A percentile compares a stretch with the other conserved stretches of the same genome.
These are phyloP conservation scores for Hanseniaspora hatyaiensis DNA, from an alignment of 805 yeast species.

Conservation along the genomic window DNA sequence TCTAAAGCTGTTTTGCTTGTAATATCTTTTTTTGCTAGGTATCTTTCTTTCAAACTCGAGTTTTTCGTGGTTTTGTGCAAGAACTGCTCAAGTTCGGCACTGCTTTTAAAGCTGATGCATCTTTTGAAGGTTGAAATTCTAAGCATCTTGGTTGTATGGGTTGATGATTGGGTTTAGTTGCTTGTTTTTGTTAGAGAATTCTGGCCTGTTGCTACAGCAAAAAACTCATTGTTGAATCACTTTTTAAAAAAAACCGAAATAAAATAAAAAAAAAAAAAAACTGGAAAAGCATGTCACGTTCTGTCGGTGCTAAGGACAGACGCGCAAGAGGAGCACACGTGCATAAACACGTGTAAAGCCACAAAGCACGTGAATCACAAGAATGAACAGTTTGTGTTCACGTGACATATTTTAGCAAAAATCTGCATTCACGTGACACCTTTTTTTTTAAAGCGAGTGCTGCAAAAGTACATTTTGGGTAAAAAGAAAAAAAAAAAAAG, in stretches of 20 bases:
- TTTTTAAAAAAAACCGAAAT: too few relatives aligned
- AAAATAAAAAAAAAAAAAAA: too few relatives aligned
- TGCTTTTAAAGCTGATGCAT: neutral
- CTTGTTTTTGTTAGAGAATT: neutral
- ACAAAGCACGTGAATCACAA: too few relatives aligned
- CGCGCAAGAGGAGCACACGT: too few relatives aligned
- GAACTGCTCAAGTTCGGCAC: neutral
- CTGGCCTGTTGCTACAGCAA: too few relatives aligned
- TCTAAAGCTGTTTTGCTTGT: neutral
- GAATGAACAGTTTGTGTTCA: too few relatives aligned
- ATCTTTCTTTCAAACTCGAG: neutral
- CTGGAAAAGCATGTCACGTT: too few relatives aligned
- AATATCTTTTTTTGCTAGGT: neutral
- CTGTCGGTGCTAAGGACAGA: too few relatives aligned
- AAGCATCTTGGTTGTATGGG: constrained; percentile 14
- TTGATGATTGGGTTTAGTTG: constrained; percentile 21
- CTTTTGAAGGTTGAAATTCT: too few relatives aligned
- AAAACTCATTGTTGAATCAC: too few relatives aligned
- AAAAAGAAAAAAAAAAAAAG: neutral
- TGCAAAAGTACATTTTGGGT: neutral
- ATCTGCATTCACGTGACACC: neutral
- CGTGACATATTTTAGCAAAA: too few relatives aligned
- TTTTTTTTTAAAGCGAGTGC: neutral
- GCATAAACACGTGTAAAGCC: too few relatives aligned
- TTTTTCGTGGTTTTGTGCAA: neutral